phyloP scores from a whole-genome alignment of 2,329 filamentous ascomycete genomes.

The Fusarium heterosporum region DNA sequence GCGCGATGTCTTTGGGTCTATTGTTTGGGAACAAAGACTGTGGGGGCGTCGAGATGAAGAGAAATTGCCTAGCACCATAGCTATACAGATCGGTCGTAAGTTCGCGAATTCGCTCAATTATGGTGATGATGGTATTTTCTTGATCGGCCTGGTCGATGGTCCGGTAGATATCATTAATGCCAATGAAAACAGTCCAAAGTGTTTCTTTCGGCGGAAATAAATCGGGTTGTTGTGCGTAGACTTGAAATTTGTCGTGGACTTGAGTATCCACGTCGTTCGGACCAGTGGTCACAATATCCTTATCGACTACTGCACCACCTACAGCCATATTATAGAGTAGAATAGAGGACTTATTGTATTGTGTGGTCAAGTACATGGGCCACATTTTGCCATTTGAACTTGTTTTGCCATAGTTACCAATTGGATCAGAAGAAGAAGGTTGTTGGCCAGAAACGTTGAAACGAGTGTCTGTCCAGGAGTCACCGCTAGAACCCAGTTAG shows the following conservation, averaged over 20 bases:
- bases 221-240: not conserved
- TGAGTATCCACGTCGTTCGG: constrained; percentile 10
- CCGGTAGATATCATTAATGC: constrained; percentile 28
- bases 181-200: constrained; percentile 12
- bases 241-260: not conserved
- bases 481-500: not conserved
- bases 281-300: constrained; percentile 12
- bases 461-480: constrained; percentile 25
- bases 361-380: constrained; percentile 14
- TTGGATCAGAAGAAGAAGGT: not conserved
- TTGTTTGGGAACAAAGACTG: constrained; percentile 25
- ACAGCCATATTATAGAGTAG: constrained; percentile 23
- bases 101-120: not conserved
- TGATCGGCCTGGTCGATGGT: constrained; percentile 13
- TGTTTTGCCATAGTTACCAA: constrained; percentile 17
- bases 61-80: constrained; percentile 9
- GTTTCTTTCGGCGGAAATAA: constrained; percentile 4
- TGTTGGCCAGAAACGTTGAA: constrained; percentile 7
- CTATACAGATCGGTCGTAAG: constrained; percentile 3
- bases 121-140: not conserved
- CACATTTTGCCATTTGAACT: constrained; percentile 28
- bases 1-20: constrained; percentile 1
- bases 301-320: constrained; percentile 18
- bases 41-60: constrained; percentile 14
- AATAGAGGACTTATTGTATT: constrained; percentile 3